A percentile compares a stretch with the other conserved stretches of the same genome.
Evolutionary conservation across 2,329 filamentous ascomycete species (phyloP).

Genomic region (Rhytidhysteron rufulum): DNA sequence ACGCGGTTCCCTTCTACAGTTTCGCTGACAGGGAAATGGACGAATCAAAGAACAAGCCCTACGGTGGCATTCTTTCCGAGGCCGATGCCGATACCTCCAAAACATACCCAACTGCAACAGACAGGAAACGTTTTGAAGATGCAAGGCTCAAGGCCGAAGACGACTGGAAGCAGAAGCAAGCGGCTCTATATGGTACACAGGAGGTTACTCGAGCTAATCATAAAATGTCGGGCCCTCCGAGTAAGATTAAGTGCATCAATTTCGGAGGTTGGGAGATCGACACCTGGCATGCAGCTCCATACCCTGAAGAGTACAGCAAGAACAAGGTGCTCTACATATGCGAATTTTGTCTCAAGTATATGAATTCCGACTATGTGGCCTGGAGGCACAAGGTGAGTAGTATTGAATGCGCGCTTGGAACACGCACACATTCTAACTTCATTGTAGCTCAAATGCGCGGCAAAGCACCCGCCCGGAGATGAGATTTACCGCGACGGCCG

Average conservation of each 20-base stretch:
- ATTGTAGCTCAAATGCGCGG: constrained; percentile 70
- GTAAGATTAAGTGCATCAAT: constrained; percentile 97
- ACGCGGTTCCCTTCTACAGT: constrained; percentile 78
- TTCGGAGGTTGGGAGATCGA: constrained; percentile 98
- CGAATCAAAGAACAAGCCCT: constrained; percentile 87
- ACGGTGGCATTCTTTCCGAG: constrained; percentile 88
- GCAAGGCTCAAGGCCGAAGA: constrained; percentile 89
- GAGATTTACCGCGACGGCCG: constrained; percentile 93
- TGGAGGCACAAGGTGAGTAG: constrained; percentile 77
- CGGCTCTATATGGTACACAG: constrained; percentile 60
- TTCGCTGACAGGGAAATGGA: constrained; percentile 88
- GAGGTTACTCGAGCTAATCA: constrained; percentile 61
- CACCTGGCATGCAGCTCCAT: constrained; percentile 97
- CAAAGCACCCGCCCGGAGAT: constrained; percentile 94
- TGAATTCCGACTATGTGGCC: constrained; percentile 98
- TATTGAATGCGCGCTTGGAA: not conserved
- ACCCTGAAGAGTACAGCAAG: constrained; percentile 95
- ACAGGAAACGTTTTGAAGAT: constrained; percentile 82
- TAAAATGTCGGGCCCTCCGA: constrained; percentile 80
- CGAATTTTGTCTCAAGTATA: constrained; percentile 98
- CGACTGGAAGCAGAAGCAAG: constrained; percentile 72
- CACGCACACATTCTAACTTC: constrained; percentile 23
- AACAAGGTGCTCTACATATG: constrained; percentile 98
- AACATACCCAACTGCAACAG: constrained; percentile 74
- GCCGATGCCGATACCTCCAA: constrained; percentile 85